phyloP scores from a whole-genome alignment of 2,329 filamentous ascomycete genomes.

The Microascus cirrosus region DNA sequence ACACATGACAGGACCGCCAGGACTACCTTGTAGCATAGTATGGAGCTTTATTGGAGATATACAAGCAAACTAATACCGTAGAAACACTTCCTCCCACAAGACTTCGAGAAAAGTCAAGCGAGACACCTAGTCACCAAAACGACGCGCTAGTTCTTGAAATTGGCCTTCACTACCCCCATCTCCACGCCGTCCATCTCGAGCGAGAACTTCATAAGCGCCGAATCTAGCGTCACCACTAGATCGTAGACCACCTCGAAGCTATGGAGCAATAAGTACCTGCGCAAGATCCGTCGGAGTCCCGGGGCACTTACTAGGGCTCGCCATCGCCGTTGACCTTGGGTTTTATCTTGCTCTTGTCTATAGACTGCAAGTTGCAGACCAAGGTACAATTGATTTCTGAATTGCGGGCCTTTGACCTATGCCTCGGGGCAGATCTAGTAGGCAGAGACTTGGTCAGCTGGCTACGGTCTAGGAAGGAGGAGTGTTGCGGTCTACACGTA shows the following conservation, averaged over 20 bases:
- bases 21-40: too few species aligned
- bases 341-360: background rate
- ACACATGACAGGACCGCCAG: too few species aligned
- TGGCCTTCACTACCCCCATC: background rate
- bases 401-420: background rate
- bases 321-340: background rate
- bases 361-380: background rate
- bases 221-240: background rate
- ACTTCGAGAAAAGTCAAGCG: too few species aligned
- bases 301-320: background rate
- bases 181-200: background rate
- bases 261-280: background rate
- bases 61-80: too few species aligned
- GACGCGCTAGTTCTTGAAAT: background rate
- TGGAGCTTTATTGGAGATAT: too few species aligned
- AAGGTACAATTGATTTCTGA: background rate
- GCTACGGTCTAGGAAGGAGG: background rate
- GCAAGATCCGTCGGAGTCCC: background rate
- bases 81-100: too few species aligned
- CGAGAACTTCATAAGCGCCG: background rate
- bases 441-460: background rate
- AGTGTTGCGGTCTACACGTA: background rate
- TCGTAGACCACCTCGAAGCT: background rate
- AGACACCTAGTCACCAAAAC: too few species aligned
- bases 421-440: background rate